Base-by-base conservation (phyloP, 2,329 filamentous ascomycete species). In the Penicillium verrucosum region DNA sequence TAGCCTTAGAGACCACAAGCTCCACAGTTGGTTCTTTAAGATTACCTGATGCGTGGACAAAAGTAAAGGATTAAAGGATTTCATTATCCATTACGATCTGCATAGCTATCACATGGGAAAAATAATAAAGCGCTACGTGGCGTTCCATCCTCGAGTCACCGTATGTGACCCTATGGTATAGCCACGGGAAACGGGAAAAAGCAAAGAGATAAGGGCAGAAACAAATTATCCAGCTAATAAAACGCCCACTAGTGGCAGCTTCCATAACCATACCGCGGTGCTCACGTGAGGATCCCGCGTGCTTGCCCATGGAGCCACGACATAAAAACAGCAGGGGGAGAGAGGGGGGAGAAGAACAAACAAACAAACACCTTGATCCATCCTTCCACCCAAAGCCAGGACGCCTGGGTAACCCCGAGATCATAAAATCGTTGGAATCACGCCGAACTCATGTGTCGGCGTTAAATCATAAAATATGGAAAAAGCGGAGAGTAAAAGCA, bases 1-100 rank as follows among this genome's bases (percentile, higher is more conserved):
- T 30, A n/a, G 16, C n/a, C 21, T 5, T 25, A 25, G 30, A 52
- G 43, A 45, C 21, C 38, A 50, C 34, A 27, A 27, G 23, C 23
- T 36, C n/a, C 36, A 21, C n/a, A 5, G 36, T 18, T 11, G 21
- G 29, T 12, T 11, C 40, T 27, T 18, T 25, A 32, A n/a, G 7
- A 21, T 49, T 36, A 45, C 18, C 32, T 25, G 30, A 38, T 41
- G 9, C n/a, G 5, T 7, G 5, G 16, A 11, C 25, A 32, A n/a
- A 50, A 49, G 36, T 16, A 30, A 49, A 45, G 38, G 34, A 55
- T 62, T 57, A 49, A 21, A 45, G 38, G 34, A 55, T 62, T 57
- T 10, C 59, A 61, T 64, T 64, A 61, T 63, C 53, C 53, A 56
- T 54, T 58, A 60, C 43, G 16, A 43, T 30, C 57, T 62, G 56